These are phyloP conservation scores for Pythium aphanidermatum DNA, from an alignment of 352 stramenopile genomes.

Conservation along the genomic window DNA sequence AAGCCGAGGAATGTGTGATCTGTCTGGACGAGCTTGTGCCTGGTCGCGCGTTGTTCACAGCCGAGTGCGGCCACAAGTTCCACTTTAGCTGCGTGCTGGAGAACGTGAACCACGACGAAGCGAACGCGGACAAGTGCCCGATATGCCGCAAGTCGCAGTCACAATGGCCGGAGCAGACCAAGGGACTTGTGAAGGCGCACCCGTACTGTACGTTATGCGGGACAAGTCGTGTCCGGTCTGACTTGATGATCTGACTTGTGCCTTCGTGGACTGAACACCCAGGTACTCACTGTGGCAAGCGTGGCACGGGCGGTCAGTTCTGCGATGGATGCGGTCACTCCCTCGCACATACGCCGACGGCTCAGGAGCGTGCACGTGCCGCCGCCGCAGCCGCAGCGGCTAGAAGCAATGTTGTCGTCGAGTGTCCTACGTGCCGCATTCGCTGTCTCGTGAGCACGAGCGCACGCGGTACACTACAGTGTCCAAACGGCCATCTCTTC, in stretches of 20 bases:
- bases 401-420: conserved; percentile 35
- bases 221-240: background rate
- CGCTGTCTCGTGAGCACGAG: conserved; percentile 36
- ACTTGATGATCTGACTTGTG: background rate
- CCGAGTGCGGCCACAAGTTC: conserved; percentile 82
- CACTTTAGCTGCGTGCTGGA: conserved; percentile 83
- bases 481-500: conserved; percentile 39
- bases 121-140: conserved; percentile 84
- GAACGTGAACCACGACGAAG: conserved; percentile 88
- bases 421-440: conserved; percentile 36
- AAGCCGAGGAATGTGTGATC: conserved; percentile 69
- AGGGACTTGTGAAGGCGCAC: conserved; percentile 80
- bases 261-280: background rate
- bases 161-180: conserved; percentile 81
- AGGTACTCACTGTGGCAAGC: conserved; percentile 36
- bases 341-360: conserved; percentile 35
- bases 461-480: conserved; percentile 35
- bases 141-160: conserved; percentile 83
- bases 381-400: conserved; percentile 19
- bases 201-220: conserved; percentile 57
- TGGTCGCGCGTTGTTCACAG: conserved; percentile 70
- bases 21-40: conserved; percentile 70
- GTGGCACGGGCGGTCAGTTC: conserved; percentile 29
- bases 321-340: conserved; percentile 38
- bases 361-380: conserved; percentile 25